These are phyloP conservation scores for Gaultheria prostrata DNA, from an alignment of 148 eudicot genomes.

Conservation along the genomic window DNA sequence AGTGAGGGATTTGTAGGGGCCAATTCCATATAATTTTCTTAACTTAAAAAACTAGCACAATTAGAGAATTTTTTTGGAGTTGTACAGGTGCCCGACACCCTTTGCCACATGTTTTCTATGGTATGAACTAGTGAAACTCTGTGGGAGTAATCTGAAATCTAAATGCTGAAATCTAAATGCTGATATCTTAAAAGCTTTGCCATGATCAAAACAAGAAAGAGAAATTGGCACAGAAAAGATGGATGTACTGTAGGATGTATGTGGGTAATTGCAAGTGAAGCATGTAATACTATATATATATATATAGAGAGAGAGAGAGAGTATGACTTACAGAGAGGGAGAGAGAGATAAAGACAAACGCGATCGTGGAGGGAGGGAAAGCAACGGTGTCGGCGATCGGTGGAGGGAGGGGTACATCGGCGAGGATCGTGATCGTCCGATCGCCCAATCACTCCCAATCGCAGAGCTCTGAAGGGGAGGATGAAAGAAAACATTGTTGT, in stretches of 20 bases:
- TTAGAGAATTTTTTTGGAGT: background rate
- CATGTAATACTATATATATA: background rate
- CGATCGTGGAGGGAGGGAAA: too few species aligned
- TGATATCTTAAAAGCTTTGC: background rate
- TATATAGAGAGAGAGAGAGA: too few species aligned
- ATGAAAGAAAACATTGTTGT: too few species aligned
- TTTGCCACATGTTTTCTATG: background rate
- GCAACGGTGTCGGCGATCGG: too few species aligned
- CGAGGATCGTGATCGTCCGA: too few species aligned
- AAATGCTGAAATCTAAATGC: background rate
- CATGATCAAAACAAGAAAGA: background rate
- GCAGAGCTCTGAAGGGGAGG: too few species aligned
- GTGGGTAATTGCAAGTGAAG: conserved; percentile 2
- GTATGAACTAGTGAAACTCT: background rate
- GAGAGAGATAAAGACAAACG: too few species aligned
- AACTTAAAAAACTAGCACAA: background rate
- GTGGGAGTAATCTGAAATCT: background rate
- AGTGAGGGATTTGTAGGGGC: too few species aligned
- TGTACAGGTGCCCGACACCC: background rate
- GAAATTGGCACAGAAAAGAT: background rate
- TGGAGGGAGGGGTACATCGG: too few species aligned
- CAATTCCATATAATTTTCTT: too few species aligned
- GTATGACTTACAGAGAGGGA: too few species aligned
- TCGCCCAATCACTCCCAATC: too few species aligned
- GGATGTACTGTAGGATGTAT: background rate